Conservation (phyloP, 2,329 filamentous ascomycete species). For the Trichoderma pleuroti region DNA sequence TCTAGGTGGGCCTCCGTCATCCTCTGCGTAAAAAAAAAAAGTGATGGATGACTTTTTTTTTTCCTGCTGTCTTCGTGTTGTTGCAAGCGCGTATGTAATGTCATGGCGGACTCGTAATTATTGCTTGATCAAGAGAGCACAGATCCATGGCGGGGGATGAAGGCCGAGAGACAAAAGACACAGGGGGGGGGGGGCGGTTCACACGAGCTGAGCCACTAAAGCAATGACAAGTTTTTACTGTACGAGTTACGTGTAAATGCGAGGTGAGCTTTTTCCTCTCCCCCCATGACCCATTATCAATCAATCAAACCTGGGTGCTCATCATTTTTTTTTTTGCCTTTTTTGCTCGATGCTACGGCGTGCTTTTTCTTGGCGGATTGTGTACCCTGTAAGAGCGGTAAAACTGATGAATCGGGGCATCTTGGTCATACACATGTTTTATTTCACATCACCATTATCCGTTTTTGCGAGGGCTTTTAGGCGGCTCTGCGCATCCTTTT, state of each 20-base stretch:
- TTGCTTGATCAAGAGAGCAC: neutral
- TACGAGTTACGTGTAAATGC: neutral
- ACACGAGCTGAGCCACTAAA: neutral
- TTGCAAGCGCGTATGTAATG: neutral
- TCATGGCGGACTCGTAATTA: neutral
- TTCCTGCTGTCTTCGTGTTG: neutral
- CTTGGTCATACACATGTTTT: neutral
- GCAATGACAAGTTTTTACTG: neutral
- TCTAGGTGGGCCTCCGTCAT: neutral
- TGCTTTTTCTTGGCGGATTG: neutral
- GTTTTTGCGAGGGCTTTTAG: conserved; percentile 2
- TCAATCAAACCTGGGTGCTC: neutral
- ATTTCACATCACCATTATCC: neutral
- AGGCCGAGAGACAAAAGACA: neutral
- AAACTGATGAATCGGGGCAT: neutral
- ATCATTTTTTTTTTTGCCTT: neutral
- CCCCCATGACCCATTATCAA: neutral
- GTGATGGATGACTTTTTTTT: neutral
- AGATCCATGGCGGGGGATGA: neutral
- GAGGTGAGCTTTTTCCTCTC: neutral
- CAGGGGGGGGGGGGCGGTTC: neutral
- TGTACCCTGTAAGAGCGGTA: neutral
- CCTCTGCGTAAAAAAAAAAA: neutral
- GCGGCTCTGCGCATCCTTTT: neutral
- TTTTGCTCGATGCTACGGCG: neutral